Evolutionary conservation across 768 basidiomycete genomes (phyloP).

Genomic region (Coprinopsis strossmayeri): DNA sequence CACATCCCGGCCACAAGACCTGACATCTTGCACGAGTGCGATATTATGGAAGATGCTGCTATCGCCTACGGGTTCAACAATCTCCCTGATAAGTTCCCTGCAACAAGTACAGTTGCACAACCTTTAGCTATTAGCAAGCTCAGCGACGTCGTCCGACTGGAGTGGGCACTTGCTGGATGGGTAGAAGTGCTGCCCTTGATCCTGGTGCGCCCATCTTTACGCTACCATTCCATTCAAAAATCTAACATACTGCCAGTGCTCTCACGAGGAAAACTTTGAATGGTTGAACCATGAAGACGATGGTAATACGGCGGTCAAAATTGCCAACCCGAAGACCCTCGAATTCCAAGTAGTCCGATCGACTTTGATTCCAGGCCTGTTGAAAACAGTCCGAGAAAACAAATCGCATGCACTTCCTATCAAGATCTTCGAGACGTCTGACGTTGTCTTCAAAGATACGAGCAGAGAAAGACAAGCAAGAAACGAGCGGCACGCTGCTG

Average conservation of each 20-base stretch:
- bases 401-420: constrained; percentile 88
- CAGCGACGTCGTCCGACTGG: constrained; percentile 78
- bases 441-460: constrained; percentile 86
- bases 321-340: constrained; percentile 95
- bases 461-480: constrained; percentile 74
- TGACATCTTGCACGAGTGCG: constrained; percentile 97
- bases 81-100: constrained; percentile 84
- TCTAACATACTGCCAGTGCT: constrained; percentile 57
- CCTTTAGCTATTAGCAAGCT: constrained; percentile 86
- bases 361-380: constrained; percentile 88
- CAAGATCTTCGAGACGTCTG: constrained; percentile 89
- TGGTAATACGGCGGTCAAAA: constrained; percentile 74
- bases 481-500: constrained; percentile 84
- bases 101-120: constrained; percentile 92
- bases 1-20: constrained; percentile 91
- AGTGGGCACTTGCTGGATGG: constrained; percentile 96
- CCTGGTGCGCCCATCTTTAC: constrained; percentile 52
- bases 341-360: constrained; percentile 99
- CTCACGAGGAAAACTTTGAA: constrained; percentile 96
- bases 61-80: constrained; percentile 99
- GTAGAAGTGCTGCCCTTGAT: constrained; percentile 92
- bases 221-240: neutral
- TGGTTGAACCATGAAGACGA: constrained; percentile 87
- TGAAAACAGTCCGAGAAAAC: constrained; percentile 97
- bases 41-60: constrained; percentile 97